Evolutionary conservation across 345 rosid genomes (phyloP).

Genomic region (Crucihimalaya himalaica): DNA sequence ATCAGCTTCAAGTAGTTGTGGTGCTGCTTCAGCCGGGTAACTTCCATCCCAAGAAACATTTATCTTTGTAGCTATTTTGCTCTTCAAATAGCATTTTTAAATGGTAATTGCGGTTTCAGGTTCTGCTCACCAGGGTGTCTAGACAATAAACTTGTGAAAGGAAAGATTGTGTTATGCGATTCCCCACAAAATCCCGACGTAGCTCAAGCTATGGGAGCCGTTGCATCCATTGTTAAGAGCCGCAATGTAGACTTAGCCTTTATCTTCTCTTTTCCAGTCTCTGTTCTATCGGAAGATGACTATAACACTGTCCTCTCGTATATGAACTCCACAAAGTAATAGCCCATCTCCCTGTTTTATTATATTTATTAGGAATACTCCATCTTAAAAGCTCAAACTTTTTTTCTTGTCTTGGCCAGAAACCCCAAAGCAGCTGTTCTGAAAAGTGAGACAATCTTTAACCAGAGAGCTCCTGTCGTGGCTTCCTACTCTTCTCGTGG

Average conservation of each 20-base stretch:
- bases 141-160: conserved; percentile 39
- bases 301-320: conserved; percentile 33
- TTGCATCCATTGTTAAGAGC: conserved; percentile 18
- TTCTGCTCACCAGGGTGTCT: conserved; percentile 34
- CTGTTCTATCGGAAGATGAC: not conserved
- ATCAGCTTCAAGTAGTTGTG: conserved; percentile 22
- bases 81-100: not conserved
- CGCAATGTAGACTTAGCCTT: not conserved
- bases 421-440: conserved; percentile 37
- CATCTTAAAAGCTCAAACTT: not conserved
- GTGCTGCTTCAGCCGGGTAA: conserved; percentile 29
- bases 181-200: not conserved
- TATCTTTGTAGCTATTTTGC: not conserved
- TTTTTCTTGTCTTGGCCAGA: not conserved
- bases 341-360: not conserved
- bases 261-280: conserved; percentile 39
- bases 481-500: conserved; percentile 58
- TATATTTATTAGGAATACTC: not conserved
- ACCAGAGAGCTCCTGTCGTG: conserved; percentile 40
- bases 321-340: conserved; percentile 42
- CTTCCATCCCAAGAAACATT: conserved; percentile 1
- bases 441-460: conserved; percentile 36
- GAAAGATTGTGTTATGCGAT: conserved; percentile 50
- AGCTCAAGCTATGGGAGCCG: conserved; percentile 41
- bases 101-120: conserved; percentile 28